Conservation (phyloP, 345 rosid species). For the Lenwebbia sp. region DNA sequence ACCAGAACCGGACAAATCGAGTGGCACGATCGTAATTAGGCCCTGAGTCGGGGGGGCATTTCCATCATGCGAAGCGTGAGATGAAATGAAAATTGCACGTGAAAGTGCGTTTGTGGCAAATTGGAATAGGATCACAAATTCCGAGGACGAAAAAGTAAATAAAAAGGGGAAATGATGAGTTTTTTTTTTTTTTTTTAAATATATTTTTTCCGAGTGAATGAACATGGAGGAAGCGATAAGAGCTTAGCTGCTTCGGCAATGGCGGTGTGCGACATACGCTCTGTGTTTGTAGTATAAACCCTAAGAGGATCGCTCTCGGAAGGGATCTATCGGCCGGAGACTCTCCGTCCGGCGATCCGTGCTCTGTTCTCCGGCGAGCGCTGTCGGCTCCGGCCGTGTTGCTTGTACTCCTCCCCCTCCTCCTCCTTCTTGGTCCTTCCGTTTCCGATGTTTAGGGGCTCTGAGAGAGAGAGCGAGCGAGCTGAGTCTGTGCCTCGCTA, state of each 20-base stretch:
- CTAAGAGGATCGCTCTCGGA: not conserved
- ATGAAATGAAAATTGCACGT: not conserved
- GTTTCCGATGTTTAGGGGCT: not conserved
- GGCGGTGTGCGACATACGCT: not conserved
- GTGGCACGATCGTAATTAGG: not conserved
- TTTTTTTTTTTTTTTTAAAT: fast-evolving
- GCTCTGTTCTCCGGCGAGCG: not conserved
- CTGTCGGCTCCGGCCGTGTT: not conserved
- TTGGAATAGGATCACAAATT: not conserved
- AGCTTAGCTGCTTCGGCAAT: not conserved
- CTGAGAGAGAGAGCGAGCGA: not conserved
- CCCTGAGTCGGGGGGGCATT: not conserved
- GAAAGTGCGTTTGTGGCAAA: not conserved
- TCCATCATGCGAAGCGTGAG: not conserved
- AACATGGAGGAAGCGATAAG: not conserved
- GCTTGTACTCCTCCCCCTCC: not conserved
- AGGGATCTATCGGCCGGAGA: not conserved
- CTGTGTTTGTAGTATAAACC: not conserved
- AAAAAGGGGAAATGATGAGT: not conserved
- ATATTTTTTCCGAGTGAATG: not conserved
- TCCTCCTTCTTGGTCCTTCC: not conserved
- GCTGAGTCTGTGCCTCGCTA: not conserved
- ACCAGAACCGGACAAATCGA: not conserved
- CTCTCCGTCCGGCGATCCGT: not conserved
- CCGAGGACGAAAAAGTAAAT: not conserved